Evolutionary conservation across 345 rosid species (phyloP), one percentile per base, ranked within the genome.

Genomic region (Gossypium arboreum): DNA sequence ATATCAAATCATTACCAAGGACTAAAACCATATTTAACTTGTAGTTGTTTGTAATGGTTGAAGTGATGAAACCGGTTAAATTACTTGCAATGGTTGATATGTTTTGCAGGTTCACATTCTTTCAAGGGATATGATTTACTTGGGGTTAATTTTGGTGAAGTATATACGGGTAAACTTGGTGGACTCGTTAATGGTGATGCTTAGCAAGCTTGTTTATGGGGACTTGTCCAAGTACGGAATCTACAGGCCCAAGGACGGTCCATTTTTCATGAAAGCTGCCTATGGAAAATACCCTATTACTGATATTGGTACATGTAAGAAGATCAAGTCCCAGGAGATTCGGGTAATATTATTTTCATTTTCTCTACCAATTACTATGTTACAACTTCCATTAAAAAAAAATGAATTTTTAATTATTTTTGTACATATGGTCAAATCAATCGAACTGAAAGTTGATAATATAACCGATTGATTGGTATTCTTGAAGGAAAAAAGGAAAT

Each of bases 51-150:
- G 41, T 34, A 34, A 5, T 34, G 41, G 39, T 34, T 27, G 34
- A 27, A 27, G 34, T 27, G 34, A 27, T 27, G 34, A 27, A 27
- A 27, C 34, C 0, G 34, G 4, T 3, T 27, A 27, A 27, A 27
- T 27, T 3, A 27, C 34, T 9, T 48, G 51, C 51, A 48, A 48
- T 2, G 12, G 13, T 48, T 48, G 51, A 48, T 48, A 12, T 48
- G 39, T 4, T 34, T 34, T 17, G 74, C 80, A 93, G 97, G 77
- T 88, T 70, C 97, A 92, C 43, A 60, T 94, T 22, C 43, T 94
- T 76, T 73, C 87, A 0, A 89, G 77, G 78, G 78, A 70, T 68
- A 82, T 79, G 76, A 80, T 75, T 4, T 44, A 72, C 51, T 24
- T 79, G 41, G 93, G 79, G 11, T 50, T 88, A 51, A 20, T 41